phyloP scores from a whole-genome alignment of 176 grass and related monocot species.

The Calamus simplicifolius region DNA sequence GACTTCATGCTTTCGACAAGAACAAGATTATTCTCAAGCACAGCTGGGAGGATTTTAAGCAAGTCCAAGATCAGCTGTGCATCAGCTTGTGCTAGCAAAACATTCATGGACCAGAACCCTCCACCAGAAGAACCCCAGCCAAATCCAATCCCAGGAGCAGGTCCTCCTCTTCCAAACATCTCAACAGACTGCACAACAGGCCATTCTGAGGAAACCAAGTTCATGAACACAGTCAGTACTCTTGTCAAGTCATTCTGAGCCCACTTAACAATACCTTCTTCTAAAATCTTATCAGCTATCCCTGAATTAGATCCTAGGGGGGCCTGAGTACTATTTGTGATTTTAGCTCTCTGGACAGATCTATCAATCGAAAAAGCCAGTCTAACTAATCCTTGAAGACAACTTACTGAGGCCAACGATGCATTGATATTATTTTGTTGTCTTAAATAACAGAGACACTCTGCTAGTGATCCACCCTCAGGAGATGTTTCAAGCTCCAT shows the following conservation, averaged over 20 bases:
- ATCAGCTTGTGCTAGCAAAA: conserved; percentile 54
- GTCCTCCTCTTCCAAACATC: conserved; percentile 89
- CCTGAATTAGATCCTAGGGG: conserved; percentile 23
- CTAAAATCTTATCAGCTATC: conserved; percentile 62
- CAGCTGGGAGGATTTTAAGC: conserved; percentile 38
- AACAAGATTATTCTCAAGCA: conserved; percentile 6
- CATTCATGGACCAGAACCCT: conserved; percentile 85
- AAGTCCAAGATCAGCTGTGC: conserved; percentile 62
- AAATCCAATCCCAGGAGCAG: conserved; percentile 88
- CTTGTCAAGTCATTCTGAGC: conserved; percentile 48
- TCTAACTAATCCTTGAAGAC: conserved; percentile 65
- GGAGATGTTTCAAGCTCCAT: conserved; percentile 14
- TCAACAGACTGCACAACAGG: conserved; percentile 45
- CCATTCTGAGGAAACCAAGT: conserved; percentile 44
- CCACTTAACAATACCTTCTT: conserved; percentile 65
- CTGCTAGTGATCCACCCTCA: conserved; percentile 35
- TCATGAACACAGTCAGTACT: conserved; percentile 32
- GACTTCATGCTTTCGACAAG: conserved; percentile 11
- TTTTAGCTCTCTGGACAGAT: conserved; percentile 41
- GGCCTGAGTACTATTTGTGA: conserved; percentile 24
- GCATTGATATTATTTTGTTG: conserved; percentile 30
- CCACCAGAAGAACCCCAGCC: conserved; percentile 76
- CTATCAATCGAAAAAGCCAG: conserved; percentile 52
- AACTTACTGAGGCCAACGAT: conserved; percentile 63
- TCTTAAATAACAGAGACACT: conserved; percentile 49